These are phyloP conservation scores for Butyriboletus regius DNA, from an alignment of 1,284 basidiomycete species.

Conservation along the genomic window DNA sequence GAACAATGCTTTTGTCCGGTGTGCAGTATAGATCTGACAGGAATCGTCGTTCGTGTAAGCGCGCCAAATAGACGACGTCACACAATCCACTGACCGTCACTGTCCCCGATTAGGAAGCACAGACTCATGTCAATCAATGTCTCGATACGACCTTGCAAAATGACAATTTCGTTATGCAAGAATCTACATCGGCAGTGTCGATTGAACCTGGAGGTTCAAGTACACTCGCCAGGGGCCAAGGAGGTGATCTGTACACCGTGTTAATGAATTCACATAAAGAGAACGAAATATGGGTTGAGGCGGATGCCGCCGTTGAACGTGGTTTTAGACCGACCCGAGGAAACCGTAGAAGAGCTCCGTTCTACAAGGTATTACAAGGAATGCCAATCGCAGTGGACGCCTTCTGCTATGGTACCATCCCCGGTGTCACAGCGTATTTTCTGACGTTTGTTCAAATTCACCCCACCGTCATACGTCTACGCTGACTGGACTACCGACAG, in stretches of 20 bases:
- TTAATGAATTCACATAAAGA: conserved; percentile 80
- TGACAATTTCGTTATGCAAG: neutral
- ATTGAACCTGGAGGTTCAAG: neutral
- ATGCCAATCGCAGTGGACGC: conserved; percentile 97
- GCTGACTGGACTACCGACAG: conserved; percentile 36
- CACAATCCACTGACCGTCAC: neutral
- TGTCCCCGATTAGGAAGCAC: conserved; percentile 35
- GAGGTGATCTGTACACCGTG: conserved; percentile 52
- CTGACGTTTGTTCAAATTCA: conserved; percentile 51
- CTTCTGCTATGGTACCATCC: conserved; percentile 87
- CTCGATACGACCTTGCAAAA: conserved; percentile 32
- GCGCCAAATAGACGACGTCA: neutral
- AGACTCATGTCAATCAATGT: conserved; percentile 47
- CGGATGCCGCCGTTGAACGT: conserved; percentile 47
- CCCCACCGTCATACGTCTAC: neutral
- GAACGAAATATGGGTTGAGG: conserved; percentile 78
- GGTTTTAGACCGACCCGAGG: conserved; percentile 44
- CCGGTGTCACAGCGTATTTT: conserved; percentile 81
- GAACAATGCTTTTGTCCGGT: conserved; percentile 34
- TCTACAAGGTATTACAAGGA: conserved; percentile 92
- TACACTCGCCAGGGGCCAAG: conserved; percentile 32
- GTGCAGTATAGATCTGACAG: conserved; percentile 32
- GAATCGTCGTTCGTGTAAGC: conserved; percentile 31
- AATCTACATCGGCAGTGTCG: neutral
- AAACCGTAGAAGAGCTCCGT: conserved; percentile 74